Evolutionary conservation across 2,329 filamentous ascomycete species (phyloP), one percentile per base, ranked within the genome.

Genomic region (Tolypocladium tropicale): DNA sequence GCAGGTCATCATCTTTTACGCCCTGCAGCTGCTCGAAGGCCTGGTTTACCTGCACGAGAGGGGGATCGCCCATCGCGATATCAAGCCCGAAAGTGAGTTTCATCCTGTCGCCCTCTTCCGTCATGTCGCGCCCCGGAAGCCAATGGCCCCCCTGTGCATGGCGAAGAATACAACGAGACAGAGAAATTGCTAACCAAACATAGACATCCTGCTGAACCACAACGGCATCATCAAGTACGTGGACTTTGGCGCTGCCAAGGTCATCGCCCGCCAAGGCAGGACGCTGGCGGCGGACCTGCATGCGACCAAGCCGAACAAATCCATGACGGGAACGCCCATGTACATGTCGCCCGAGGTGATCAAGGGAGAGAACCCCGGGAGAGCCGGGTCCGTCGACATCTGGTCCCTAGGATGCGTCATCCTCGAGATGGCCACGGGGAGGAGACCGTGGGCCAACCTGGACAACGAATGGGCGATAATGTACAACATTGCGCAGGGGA

Each of bases 391-490:
- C 3, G 90, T 95, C 49, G 93, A 99, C 68, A 86, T 97, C 59
- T 99, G 93, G 93, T 96, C 92, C 3, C 80, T 99, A 3, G 93
- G 94, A 55, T 99, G 94, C 68, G 94, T 99, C 39, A 90, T 99
- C 61, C 82, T 96, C 46, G 94, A 99, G 72, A 97, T 99, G 93
- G 90, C 90, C 4, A 99, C 94, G 0, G 94, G 94, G 23, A 84
- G 91, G 59, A 85, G 93, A 18, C 94, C 94, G 1, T 99, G 94
- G 94, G 90, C 91, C 30, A 90, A 87, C 61, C 84, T 97, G 51
- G 94, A 99, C 75, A 99, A 99, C 68, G 94, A 99, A 72, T 99
- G 92, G 91, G 94, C 94, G 46, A 97, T 99, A 75, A 99, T 99
- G 94, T 99, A 96, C 80, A 97, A 97, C 76, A 99, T 99, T 67